Base-by-base conservation (phyloP, 768 basidiomycete species). In the Hygrophoropsis aurantiaca region DNA sequence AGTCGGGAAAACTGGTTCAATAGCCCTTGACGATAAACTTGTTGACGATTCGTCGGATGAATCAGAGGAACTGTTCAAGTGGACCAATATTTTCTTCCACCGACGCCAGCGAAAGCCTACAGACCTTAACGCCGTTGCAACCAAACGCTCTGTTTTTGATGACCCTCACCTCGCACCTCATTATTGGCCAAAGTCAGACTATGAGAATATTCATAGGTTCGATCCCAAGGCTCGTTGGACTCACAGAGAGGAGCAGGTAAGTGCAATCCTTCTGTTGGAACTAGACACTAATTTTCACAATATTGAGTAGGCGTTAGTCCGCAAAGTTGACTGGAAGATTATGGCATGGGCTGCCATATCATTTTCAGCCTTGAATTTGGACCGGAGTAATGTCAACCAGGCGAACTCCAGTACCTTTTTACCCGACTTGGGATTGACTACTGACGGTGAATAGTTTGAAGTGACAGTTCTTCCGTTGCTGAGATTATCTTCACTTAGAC, bases 321-420 rank as follows among this genome's bases (percentile, higher is more conserved):
- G 79, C 25, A 78, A 76, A 47, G 73, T 80, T 24, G 81, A 83
- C 56, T 80, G 75, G 73, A 79, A 72, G 49, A 74, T 83, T 40
- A 76, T 81, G 74, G 57, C 75, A 2, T 78, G 77, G 76, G 73
- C 75, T 25, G 74, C 73, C 7, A 68, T 80, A 50, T 78, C 75
- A 61, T 82, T 81, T 51, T 75, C 76, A 5, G 77, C 76, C 2
- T 63, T 79, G 26, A 76, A 78, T 53, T 49, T 78, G 19, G 77
- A 80, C 54, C 67, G 81, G 41, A 63, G 65, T 34, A 84, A 82
- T 53, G 54, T 82, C 38, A 65, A 66, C 26, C 76, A 79, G 60
- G 81, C 80, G 5, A 79, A 80, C 44, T 70, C 76, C 2, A 80
- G 81, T 52, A 79, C 78, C 56, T 71, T 83, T 52, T 65, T 83